These are phyloP conservation scores for Euphorbia schlechtendalii DNA, from an alignment of 441 rosid genomes.

Conservation along the genomic window DNA sequence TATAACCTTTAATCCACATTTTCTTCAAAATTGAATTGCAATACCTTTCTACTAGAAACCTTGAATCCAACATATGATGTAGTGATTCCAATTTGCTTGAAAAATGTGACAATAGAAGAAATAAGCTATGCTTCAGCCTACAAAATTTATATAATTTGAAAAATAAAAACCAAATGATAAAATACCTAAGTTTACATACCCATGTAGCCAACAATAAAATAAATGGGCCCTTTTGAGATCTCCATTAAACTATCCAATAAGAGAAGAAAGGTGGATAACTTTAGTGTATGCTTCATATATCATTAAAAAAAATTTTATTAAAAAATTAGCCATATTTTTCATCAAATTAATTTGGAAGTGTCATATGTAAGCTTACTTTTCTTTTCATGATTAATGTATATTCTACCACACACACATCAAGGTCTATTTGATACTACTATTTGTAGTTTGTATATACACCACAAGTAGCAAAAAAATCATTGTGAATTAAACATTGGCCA, in stretches of 20 bases:
- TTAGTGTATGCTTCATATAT: neutral
- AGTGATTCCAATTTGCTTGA: conserved; percentile 73
- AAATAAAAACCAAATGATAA: conserved; percentile 10
- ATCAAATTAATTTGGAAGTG: too few relatives aligned
- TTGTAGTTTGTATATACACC: too few relatives aligned
- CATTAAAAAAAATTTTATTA: too few relatives aligned
- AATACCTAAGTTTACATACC: conserved; percentile 5
- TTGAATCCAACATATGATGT: conserved; percentile 80
- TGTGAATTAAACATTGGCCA: too few relatives aligned
- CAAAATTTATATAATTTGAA: neutral
- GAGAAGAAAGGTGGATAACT: neutral
- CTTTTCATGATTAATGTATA: too few relatives aligned
- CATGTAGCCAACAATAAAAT: neutral
- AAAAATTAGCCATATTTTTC: too few relatives aligned
- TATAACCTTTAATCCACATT: too few relatives aligned
- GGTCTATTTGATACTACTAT: too few relatives aligned
- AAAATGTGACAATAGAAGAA: conserved; percentile 66
- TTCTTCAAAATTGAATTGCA: conserved; percentile 4
- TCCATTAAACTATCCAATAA: neutral
- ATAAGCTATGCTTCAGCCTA: conserved; percentile 95
- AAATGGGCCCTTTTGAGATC: conserved; percentile 8
- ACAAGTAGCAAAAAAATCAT: too few relatives aligned
- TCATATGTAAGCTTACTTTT: too few relatives aligned
- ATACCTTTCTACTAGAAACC: conserved; percentile 88
- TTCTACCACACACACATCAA: too few relatives aligned